A percentile compares a stretch with the other conserved stretches of the same genome.
These are phyloP conservation scores for Candida nemodendra DNA, from an alignment of 805 yeast genomes.

Conservation along the genomic window DNA sequence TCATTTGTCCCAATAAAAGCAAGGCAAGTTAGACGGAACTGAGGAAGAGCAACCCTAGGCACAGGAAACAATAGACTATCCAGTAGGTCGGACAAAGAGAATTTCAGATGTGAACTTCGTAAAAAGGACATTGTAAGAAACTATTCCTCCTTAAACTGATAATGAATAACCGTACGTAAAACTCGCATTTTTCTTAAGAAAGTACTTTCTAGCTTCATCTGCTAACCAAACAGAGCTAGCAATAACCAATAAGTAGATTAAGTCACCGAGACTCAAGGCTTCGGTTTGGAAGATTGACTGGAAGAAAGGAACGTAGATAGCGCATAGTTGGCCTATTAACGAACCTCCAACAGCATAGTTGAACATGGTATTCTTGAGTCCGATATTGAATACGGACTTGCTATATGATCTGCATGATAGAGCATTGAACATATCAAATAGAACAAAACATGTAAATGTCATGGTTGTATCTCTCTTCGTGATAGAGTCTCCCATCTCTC, in stretches of 20 bases:
- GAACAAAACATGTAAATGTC: slow-evolving; percentile 97
- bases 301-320: slow-evolving; percentile 89
- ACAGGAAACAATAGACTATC: too few relatives aligned
- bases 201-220: slow-evolving; percentile 77
- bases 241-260: slow-evolving; percentile 56
- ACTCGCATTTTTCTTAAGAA: slow-evolving; percentile 17
- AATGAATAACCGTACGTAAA: slow-evolving; percentile 28
- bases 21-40: too few relatives aligned
- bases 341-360: slow-evolving; percentile 90
- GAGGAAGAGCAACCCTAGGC: too few relatives aligned
- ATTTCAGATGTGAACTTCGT: too few relatives aligned
- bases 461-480: slow-evolving; percentile 97
- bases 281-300: slow-evolving; percentile 94
- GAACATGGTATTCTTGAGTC: slow-evolving; percentile 84
- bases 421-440: slow-evolving; percentile 97
- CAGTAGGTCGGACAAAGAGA: too few relatives aligned
- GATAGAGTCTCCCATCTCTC: slow-evolving; percentile 83
- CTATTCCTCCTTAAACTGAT: slow-evolving; percentile 22
- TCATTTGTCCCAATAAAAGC: too few relatives aligned
- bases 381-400: slow-evolving; percentile 80
- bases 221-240: slow-evolving; percentile 82
- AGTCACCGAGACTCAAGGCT: slow-evolving; percentile 70
- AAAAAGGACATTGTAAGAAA: too few relatives aligned
- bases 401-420: slow-evolving; percentile 86
- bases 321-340: slow-evolving; percentile 85